phyloP scores from a whole-genome alignment of 2,329 filamentous ascomycete genomes.

The Neoscytalidium dimidiatum region DNA sequence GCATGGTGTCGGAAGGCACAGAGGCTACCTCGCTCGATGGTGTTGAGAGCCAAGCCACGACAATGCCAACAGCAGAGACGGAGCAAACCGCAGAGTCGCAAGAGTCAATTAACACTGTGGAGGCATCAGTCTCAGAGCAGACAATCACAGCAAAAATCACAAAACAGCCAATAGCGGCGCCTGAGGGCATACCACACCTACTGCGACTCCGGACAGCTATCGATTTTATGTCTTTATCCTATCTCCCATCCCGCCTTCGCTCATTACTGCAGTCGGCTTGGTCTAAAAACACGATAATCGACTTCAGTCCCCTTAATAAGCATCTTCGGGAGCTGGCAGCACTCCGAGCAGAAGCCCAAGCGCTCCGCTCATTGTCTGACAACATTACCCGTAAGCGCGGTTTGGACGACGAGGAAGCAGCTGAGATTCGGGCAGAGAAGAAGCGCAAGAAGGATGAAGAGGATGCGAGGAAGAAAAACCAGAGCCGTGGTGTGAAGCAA shows the following conservation, averaged over 20 bases:
- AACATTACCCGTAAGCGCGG: constrained; percentile 67
- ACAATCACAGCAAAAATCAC: constrained; percentile 23
- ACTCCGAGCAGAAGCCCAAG: constrained; percentile 70
- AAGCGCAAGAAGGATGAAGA: constrained; percentile 86
- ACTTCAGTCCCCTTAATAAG: constrained; percentile 71
- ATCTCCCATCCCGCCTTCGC: constrained; percentile 51
- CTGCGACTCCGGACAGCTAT: constrained; percentile 67
- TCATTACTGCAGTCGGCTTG: constrained; percentile 47
- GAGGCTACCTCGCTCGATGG: constrained; percentile 28
- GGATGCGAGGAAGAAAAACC: constrained; percentile 78
- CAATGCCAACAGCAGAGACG: constrained; percentile 39
- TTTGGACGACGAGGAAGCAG: constrained; percentile 65
- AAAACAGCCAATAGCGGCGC: constrained; percentile 29
- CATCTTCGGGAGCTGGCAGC: constrained; percentile 68
- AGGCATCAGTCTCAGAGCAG: constrained; percentile 21
- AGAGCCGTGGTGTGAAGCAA: constrained; percentile 75
- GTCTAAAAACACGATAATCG: constrained; percentile 47
- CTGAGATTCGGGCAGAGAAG: constrained; percentile 68
- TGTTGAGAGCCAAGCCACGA: constrained; percentile 29
- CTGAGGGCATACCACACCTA: constrained; percentile 55
- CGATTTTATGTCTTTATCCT: constrained; percentile 64
- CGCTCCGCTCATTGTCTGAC: constrained; percentile 67
- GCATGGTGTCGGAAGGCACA: constrained; percentile 26
- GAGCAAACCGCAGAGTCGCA: constrained; percentile 27
- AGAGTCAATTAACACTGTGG: constrained; percentile 22